Evolutionary conservation across 352 stramenopile genomes (phyloP).

Genomic region (Phytopythium oedochilum): DNA sequence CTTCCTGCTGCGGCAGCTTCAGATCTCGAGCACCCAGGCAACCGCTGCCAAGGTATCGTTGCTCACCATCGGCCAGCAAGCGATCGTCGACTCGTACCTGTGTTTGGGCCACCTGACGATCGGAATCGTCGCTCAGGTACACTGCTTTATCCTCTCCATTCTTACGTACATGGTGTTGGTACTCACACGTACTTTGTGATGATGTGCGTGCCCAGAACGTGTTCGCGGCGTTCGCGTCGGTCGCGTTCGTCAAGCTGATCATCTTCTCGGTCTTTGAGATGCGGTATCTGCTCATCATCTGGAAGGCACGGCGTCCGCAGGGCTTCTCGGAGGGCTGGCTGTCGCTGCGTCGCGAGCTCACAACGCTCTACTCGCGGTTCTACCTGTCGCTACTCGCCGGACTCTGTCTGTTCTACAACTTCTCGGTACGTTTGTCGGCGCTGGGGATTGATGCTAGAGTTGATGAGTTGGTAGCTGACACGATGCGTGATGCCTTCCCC

Average conservation of each 20-base stretch:
- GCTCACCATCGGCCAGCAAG: conserved; percentile 81
- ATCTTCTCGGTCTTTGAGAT: conserved; percentile 99
- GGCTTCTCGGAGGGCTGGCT: conserved; percentile 85
- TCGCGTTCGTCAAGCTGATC: conserved; percentile 98
- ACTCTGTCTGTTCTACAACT: conserved; percentile 92
- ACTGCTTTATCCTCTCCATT: too few species aligned
- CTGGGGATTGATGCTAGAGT: too few species aligned
- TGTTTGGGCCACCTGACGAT: conserved; percentile 95
- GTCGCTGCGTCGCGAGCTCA: conserved; percentile 90
- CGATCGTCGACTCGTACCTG: conserved; percentile 92
- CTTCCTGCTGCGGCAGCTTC: conserved; percentile 77
- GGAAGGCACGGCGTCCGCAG: conserved; percentile 89
- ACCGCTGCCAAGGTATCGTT: conserved; percentile 79
- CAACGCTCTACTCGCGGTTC: conserved; percentile 94
- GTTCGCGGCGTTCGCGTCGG: conserved; percentile 94
- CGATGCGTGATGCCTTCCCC: too few species aligned
- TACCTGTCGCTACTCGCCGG: conserved; percentile 91
- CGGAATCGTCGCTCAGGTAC: conserved; percentile 87
- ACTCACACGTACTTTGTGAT: too few species aligned
- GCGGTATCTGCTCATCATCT: conserved; percentile 97
- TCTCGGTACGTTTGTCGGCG: conserved; percentile 42
- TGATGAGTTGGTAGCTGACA: too few species aligned
- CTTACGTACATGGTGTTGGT: conserved; percentile 13
- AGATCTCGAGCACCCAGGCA: conserved; percentile 82
- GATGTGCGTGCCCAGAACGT: conserved; percentile 89